Percentiles rank a stretch among this genome's conserved stretches.
Evolutionary conservation across 331 rosid genomes (phyloP).

Genomic region (Ulmus americana): DNA sequence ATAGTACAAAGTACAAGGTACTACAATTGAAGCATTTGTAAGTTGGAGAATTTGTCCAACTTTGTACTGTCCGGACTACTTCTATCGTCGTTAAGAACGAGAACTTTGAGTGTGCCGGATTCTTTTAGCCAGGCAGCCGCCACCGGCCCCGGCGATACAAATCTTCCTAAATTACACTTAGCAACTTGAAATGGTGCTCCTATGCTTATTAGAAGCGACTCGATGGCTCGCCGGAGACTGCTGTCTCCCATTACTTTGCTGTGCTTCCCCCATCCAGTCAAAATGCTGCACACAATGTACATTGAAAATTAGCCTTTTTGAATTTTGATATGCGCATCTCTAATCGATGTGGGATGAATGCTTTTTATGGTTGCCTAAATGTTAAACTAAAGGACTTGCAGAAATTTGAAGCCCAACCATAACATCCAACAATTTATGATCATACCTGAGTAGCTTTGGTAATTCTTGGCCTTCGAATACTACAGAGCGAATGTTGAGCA

Average conservation of each 20-base stretch:
- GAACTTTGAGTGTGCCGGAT: constrained; percentile 50
- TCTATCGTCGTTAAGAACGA: constrained; percentile 61
- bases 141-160: constrained; percentile 52
- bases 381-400: no score
- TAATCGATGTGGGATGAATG: no score
- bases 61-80: constrained; percentile 26
- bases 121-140: constrained; percentile 70
- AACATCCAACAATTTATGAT: not conserved
- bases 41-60: constrained; percentile 29
- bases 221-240: constrained; percentile 54
- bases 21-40: constrained; percentile 40
- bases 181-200: constrained; percentile 73
- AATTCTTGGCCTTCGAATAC: constrained; percentile 61
- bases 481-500: constrained; percentile 50
- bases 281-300: constrained; percentile 44
- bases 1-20: not conserved
- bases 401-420: not conserved
- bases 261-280: constrained; percentile 98
- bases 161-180: constrained; percentile 67
- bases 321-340: no score
- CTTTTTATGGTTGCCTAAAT: no score
- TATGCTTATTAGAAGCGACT: constrained; percentile 58
- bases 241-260: constrained; percentile 85
- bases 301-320: not conserved
- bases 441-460: constrained; percentile 62